phyloP scores from a whole-genome alignment of 495 filamentous ascomycete species.

The Venustampulla echinocandica region DNA sequence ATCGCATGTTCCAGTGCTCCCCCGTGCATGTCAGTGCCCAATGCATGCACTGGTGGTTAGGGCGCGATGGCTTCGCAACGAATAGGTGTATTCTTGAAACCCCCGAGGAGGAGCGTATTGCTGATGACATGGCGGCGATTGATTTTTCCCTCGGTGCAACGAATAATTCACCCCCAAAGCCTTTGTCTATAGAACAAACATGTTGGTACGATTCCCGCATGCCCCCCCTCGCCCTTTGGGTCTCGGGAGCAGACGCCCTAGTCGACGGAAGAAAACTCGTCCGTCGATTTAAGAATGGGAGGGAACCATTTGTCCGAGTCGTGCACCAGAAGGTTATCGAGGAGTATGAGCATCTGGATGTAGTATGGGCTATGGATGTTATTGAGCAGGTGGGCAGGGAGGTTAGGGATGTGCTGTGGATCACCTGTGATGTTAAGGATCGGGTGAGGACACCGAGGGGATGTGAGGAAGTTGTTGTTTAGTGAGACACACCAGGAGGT shows the following conservation, averaged over 20 bases:
- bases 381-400: constrained; percentile 78
- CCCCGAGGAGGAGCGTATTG: constrained; percentile 51
- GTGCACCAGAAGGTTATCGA: constrained; percentile 79
- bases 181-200: constrained; percentile 32
- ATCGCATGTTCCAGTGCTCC: constrained; percentile 85
- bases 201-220: constrained; percentile 78
- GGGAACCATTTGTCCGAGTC: constrained; percentile 73
- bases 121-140: constrained; percentile 46
- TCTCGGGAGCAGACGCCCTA: constrained; percentile 70
- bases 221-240: constrained; percentile 86
- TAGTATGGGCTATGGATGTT: constrained; percentile 90
- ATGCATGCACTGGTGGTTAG: constrained; percentile 94
- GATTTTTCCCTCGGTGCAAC: constrained; percentile 5
- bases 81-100: constrained; percentile 83
- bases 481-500: constrained; percentile 9
- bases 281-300: constrained; percentile 61
- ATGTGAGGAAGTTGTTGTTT: constrained; percentile 38
- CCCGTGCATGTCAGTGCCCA: constrained; percentile 87
- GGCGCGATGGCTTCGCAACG: constrained; percentile 79
- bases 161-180: neutral
- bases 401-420: constrained; percentile 77
- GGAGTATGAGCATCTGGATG: constrained; percentile 92
- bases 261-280: constrained; percentile 77
- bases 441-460: constrained; percentile 55
- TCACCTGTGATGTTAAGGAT: constrained; percentile 46